A percentile compares a stretch with the other conserved stretches of the same genome.
phyloP scores from a whole-genome alignment of 208 protist species.

The Histomonas meleagridis region DNA sequence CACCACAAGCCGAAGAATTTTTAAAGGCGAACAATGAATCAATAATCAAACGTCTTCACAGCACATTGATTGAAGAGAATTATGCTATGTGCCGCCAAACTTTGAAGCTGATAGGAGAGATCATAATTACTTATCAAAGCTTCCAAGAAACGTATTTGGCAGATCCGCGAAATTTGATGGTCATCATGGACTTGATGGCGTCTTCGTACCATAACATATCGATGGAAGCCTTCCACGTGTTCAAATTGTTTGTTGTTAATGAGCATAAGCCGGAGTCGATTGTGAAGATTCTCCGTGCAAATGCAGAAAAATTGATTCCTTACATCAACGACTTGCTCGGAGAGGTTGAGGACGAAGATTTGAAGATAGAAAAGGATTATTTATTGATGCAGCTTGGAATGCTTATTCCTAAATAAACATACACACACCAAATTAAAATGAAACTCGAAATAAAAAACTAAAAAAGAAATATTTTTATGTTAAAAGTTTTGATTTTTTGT shows the following conservation, averaged over 20 bases:
- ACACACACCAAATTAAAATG: too few species aligned
- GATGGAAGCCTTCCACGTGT: constrained; percentile 10
- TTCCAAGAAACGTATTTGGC: not conserved
- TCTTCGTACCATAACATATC: not conserved
- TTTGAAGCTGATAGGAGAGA: not conserved
- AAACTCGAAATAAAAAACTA: too few species aligned
- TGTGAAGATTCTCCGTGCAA: not conserved
- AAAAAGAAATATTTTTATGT: too few species aligned
- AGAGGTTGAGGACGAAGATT: not conserved
- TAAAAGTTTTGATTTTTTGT: too few species aligned
- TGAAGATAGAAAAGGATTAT: not conserved
- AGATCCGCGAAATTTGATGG: not conserved
- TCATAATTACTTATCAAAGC: not conserved
- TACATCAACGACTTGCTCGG: not conserved
- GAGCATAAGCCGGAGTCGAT: constrained; percentile 10
- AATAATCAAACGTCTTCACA: not conserved
- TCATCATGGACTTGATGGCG: not conserved
- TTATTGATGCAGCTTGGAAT: not conserved
- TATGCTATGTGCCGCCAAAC: constrained; percentile 6
- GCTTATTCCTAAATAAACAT: too few species aligned
- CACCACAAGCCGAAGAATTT: not conserved
- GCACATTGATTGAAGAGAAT: not conserved
- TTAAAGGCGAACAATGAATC: not conserved
- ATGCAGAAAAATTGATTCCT: not conserved
- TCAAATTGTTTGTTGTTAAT: not conserved